Percentiles rank a stretch among this genome's conserved stretches.
Conservation (phyloP, 164 flowering plant species). For the Umbilicus rupestris region DNA sequence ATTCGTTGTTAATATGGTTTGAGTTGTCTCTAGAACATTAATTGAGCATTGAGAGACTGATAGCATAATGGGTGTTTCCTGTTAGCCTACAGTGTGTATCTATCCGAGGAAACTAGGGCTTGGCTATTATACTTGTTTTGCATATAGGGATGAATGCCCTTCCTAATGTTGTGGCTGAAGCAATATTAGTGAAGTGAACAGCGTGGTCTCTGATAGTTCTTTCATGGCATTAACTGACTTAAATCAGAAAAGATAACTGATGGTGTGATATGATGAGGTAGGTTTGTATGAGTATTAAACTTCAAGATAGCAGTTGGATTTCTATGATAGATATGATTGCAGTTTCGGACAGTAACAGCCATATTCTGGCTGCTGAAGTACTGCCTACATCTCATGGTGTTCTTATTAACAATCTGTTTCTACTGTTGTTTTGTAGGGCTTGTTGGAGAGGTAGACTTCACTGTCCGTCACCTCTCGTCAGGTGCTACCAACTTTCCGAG, state of each 20-base stretch:
- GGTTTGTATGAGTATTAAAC: no score
- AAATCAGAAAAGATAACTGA: neutral
- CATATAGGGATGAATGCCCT: neutral
- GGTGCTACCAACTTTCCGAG: conserved; percentile 45
- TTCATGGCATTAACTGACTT: neutral
- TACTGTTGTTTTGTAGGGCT: conserved; percentile 31
- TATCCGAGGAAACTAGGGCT: neutral
- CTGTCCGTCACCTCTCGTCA: conserved; percentile 83
- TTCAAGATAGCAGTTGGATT: no score
- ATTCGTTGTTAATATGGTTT: neutral
- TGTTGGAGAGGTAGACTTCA: conserved; percentile 87
- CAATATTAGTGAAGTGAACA: neutral
- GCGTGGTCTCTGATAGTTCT: no score
- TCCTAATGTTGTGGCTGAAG: neutral
- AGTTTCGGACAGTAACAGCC: neutral
- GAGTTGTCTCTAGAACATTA: neutral
- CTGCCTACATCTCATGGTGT: neutral
- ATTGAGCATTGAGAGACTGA: no score
- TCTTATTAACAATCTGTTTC: neutral
- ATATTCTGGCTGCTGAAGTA: neutral
- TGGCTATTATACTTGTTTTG: neutral
- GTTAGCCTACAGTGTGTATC: no score
- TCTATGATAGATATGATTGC: neutral
- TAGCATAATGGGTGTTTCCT: no score
- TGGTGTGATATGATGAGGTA: neutral